Base-by-base conservation (phyloP, 2,329 filamentous ascomycete species). In the Alternaria viburni region DNA sequence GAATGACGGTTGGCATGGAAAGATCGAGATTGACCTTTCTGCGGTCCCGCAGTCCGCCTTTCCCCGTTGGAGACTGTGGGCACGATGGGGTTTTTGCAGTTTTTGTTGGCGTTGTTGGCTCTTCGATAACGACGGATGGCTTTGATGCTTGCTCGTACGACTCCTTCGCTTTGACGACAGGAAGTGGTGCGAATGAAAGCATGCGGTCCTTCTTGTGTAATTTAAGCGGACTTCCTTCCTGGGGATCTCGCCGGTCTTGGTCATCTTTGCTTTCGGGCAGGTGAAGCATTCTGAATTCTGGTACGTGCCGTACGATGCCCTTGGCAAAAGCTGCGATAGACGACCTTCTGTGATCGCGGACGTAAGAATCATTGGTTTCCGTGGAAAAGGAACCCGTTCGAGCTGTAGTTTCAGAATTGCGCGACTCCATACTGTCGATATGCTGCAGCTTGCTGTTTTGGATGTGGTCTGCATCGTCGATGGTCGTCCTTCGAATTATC, bases 1-100 rank as follows among this genome's bases (percentile, higher is more conserved):
- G 67, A 3, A 74, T 52, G 21, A 65, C 57, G 1, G 60, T 52
- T 15, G 75, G 75, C 41, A 78, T 62, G 9, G 67, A 70, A 13
- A 79, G 65, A 45, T 74, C 74, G 30, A 78, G 62, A 7, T 70
- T 69, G 15, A 77, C 55, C 17, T 75, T 73, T 49, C 77, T 69
- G 36, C 77, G 73, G 21, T 73, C 72, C 59, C 74, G 72, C 12
- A 77, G 57, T 13, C 68, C 67, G 25, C 63, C 49, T 62, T 69
- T 69, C 10, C 62, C 7, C 26, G 49, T 32, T 30, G 51, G 58
- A 41, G 41, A 50, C 25, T 46, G 25, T 21, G 26, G 19, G 7
- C 28, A 25, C n/a, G 58, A 8, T n/a, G 56, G 32, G 6, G 13
- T 30, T 2, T 19, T 17, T 7, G 43, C 17, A 13, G 30, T 54